These are phyloP conservation scores for Coelastrella sp. DNA, from an alignment of 139 green algal species.

Conservation along the genomic window DNA sequence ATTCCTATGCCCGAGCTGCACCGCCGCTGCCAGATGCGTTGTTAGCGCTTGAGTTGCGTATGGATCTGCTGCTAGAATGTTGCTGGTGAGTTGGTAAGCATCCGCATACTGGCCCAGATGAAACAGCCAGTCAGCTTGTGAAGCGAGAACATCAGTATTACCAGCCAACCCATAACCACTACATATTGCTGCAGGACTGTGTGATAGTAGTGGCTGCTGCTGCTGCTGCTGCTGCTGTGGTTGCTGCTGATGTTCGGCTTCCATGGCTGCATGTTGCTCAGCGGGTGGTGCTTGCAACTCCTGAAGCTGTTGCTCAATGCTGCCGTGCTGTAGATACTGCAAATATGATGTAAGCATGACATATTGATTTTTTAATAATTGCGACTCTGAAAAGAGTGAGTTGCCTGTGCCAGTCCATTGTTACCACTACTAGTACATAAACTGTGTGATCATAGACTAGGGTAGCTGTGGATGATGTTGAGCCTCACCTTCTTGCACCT, in stretches of 20 bases:
- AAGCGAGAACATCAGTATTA: conserved; percentile 81
- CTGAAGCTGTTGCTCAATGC: conserved; percentile 52
- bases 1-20: conserved; percentile 89
- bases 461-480: background rate
- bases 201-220: background rate
- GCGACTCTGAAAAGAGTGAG: too few relatives aligned
- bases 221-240: conserved; percentile 42
- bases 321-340: conserved; percentile 52
- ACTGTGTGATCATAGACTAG: background rate
- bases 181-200: conserved; percentile 3
- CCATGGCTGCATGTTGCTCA: background rate
- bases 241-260: conserved; percentile 12
- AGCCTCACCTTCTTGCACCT: conserved; percentile 73
- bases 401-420: too few relatives aligned
- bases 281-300: conserved; percentile 52
- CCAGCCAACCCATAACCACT: conserved; percentile 71
- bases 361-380: too few relatives aligned
- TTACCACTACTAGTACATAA: too few relatives aligned
- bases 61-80: conserved; percentile 80
- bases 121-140: conserved; percentile 81
- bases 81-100: conserved; percentile 69
- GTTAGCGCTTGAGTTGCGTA: conserved; percentile 74
- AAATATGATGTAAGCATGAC: conserved; percentile 11
- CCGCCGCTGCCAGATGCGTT: conserved; percentile 77
- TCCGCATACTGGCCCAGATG: conserved; percentile 62